Evolutionary conservation across 2,329 filamentous ascomycete species (phyloP).

Genomic region (Hawksworthiomyces lignivorus): DNA sequence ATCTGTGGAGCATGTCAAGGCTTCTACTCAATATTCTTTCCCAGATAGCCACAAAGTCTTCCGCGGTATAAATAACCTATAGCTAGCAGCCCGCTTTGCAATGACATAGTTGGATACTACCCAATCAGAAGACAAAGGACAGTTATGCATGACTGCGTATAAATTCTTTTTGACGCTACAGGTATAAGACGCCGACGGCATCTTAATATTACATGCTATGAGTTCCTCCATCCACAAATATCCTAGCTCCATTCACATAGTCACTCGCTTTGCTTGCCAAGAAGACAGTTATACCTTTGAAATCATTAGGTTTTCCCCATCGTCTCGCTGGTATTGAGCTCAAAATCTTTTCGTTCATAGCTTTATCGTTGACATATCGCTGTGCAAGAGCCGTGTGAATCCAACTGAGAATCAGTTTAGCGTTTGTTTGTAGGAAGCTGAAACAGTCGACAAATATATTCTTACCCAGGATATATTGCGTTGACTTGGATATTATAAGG

Average conservation of each 20-base stretch:
- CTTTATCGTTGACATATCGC: conserved; percentile 39
- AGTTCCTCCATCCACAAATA: conserved; percentile 57
- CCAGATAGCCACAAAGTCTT: too few relatives aligned
- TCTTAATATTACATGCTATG: conserved; percentile 8
- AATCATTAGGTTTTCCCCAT: conserved; percentile 41
- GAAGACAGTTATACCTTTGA: conserved; percentile 57
- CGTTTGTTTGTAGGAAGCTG: too few relatives aligned
- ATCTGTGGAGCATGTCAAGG: too few relatives aligned
- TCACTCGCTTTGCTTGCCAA: conserved; percentile 52
- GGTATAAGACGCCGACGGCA: too few relatives aligned
- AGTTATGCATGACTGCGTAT: too few relatives aligned
- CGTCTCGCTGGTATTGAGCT: conserved; percentile 31
- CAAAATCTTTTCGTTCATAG: not conserved
- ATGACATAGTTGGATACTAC: too few relatives aligned
- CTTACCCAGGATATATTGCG: conserved; percentile 9
- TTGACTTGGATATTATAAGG: conserved; percentile 15
- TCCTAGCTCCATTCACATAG: conserved; percentile 57
- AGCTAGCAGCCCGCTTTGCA: too few relatives aligned
- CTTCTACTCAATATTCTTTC: too few relatives aligned
- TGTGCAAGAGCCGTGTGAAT: conserved; percentile 11
- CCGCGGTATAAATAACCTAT: too few relatives aligned
- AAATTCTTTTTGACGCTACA: too few relatives aligned
- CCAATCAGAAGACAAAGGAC: too few relatives aligned
- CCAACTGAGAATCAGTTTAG: conserved; percentile 2
- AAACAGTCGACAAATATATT: too few relatives aligned